Percentiles rank a stretch among this genome's conserved stretches.
phyloP scores from a whole-genome alignment of 306 rosid species.

The Fragaria nilgerrensis region DNA sequence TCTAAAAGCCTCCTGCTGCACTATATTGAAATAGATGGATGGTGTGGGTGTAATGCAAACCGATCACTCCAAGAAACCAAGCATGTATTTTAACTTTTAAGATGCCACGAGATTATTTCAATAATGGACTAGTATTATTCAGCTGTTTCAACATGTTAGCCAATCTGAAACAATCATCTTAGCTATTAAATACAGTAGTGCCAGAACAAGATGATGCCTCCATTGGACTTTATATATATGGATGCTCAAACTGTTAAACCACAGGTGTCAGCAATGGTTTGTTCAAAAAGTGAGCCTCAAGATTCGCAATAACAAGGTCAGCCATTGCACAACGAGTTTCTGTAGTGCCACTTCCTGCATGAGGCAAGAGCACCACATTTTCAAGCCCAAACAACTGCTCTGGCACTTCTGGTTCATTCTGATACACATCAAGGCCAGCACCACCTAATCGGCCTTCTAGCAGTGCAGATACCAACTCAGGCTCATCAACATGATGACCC shows the following conservation, averaged over 20 bases:
- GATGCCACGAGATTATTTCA: not conserved
- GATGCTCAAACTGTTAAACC: constrained; percentile 23
- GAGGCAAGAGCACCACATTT: constrained; percentile 75
- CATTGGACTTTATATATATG: not conserved
- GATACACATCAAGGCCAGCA: constrained; percentile 82
- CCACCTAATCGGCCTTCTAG: constrained; percentile 82
- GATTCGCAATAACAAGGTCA: constrained; percentile 65
- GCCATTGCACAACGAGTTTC: constrained; percentile 83
- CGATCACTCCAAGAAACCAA: not conserved
- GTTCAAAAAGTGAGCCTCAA: constrained; percentile 75
- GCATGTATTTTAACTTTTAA: not conserved
- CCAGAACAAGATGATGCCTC: not conserved
- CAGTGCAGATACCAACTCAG: constrained; percentile 67
- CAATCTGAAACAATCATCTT: constrained; percentile 9
- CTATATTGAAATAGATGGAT: too few species aligned
- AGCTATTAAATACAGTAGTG: constrained; percentile 1
- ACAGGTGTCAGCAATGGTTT: constrained; percentile 70
- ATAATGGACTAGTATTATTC: not conserved
- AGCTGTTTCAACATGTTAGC: not conserved
- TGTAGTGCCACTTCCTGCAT: constrained; percentile 62
- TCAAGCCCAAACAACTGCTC: constrained; percentile 62
- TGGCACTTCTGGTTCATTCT: constrained; percentile 80
- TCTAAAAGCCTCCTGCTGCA: too few species aligned
- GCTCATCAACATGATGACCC: constrained; percentile 80
- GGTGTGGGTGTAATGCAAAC: too few species aligned